Conservation (phyloP, 1,139 yeast species). For the Blastobotrys capitulatus region DNA sequence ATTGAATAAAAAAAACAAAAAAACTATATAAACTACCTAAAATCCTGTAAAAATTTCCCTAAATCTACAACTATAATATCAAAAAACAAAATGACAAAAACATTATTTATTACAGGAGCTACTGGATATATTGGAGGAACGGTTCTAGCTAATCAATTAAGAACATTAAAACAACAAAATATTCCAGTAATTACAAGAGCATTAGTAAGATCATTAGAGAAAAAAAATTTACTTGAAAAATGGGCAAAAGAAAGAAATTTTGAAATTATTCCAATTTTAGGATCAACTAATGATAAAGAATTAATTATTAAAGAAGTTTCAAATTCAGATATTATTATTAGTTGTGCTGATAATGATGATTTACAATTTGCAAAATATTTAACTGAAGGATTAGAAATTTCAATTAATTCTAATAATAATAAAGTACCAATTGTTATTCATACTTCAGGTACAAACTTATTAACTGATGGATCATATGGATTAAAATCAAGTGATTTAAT, state of each 20-base stretch:
- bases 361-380: slow-evolving; percentile 33
- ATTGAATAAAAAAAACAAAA: no score
- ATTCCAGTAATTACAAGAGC: slow-evolving; percentile 26
- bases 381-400: slow-evolving; percentile 15
- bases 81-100: not conserved
- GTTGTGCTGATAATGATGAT: slow-evolving; percentile 40
- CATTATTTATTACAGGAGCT: slow-evolving; percentile 31
- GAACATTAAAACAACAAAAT: slow-evolving; percentile 16
- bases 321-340: slow-evolving; percentile 33
- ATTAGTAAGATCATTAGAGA: slow-evolving; percentile 30
- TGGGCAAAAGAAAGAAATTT: slow-evolving; percentile 24
- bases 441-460: slow-evolving; percentile 40
- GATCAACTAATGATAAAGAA: slow-evolving; percentile 29
- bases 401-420: slow-evolving; percentile 22
- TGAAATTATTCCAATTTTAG: slow-evolving; percentile 22
- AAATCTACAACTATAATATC: no score
- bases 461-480: slow-evolving; percentile 29
- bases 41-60: no score
- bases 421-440: slow-evolving; percentile 38
- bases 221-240: slow-evolving; percentile 25
- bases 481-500: slow-evolving; percentile 27
- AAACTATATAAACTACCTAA: no score
- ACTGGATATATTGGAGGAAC: slow-evolving; percentile 39
- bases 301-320: slow-evolving; percentile 27
- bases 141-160: slow-evolving; percentile 30